phyloP scores from a whole-genome alignment of 2,329 filamentous ascomycete genomes.

The Magnaporthales sp. region DNA sequence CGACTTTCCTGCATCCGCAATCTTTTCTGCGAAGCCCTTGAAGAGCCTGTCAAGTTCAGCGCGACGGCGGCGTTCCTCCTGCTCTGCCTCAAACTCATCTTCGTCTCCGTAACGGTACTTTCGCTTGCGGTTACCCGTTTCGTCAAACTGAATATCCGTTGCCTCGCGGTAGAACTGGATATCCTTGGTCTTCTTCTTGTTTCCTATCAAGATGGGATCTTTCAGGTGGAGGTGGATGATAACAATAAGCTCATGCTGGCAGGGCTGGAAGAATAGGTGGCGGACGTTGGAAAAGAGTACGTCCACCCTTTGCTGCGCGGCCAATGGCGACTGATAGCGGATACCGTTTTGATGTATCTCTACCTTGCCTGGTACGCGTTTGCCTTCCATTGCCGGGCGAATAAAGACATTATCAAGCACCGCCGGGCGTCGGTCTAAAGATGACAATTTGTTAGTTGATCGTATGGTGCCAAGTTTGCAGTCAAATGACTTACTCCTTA shows the following conservation, averaged over 20 bases:
- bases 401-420: slow-evolving; percentile 93
- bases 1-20: slow-evolving; percentile 86
- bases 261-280: slow-evolving; percentile 97
- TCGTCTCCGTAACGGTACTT: slow-evolving; percentile 98
- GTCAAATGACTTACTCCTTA: slow-evolving; percentile 60
- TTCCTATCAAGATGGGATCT: slow-evolving; percentile 95
- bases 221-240: slow-evolving; percentile 97
- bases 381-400: slow-evolving; percentile 89
- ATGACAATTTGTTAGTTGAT: slow-evolving; percentile 26
- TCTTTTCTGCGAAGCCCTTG: slow-evolving; percentile 94
- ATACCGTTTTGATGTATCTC: slow-evolving; percentile 99
- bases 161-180: slow-evolving; percentile 97
- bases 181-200: slow-evolving; percentile 96
- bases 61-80: slow-evolving; percentile 85
- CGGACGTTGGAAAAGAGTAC: slow-evolving; percentile 97
- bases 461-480: not conserved
- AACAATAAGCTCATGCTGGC: slow-evolving; percentile 90
- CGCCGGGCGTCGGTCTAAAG: slow-evolving; percentile 74
- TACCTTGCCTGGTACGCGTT: slow-evolving; percentile 89
- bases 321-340: slow-evolving; percentile 77
- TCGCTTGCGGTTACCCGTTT: slow-evolving; percentile 94
- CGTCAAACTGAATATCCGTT: slow-evolving; percentile 97
- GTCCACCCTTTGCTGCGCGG: slow-evolving; percentile 77
- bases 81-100: slow-evolving; percentile 96
- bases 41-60: slow-evolving; percentile 93